These are phyloP conservation scores for Adansonia rubrostipa DNA, from an alignment of 441 rosid species.

Conservation along the genomic window DNA sequence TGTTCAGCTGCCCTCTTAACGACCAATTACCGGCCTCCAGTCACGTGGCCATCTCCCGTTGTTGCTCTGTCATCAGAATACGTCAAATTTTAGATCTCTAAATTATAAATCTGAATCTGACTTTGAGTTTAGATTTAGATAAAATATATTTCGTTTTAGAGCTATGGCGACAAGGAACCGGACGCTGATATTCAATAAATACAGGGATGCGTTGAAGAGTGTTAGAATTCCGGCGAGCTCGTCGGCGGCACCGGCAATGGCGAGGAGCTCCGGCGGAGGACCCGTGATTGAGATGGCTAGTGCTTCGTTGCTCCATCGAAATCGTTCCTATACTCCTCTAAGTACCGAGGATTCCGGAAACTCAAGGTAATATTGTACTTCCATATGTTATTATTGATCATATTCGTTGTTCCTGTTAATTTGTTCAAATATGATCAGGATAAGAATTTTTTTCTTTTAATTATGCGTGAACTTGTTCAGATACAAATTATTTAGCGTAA, in stretches of 20 bases:
- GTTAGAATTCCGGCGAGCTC: constrained; percentile 65
- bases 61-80: constrained; percentile 23
- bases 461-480: neutral
- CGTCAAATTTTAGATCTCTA: constrained; percentile 40
- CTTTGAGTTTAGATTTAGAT: constrained; percentile 23
- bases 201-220: constrained; percentile 88
- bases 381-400: neutral
- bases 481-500: neutral
- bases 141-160: constrained; percentile 20
- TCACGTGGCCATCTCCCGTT: constrained; percentile 30
- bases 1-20: constrained; percentile 10
- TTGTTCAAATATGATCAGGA: neutral
- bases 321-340: constrained; percentile 75
- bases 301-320: constrained; percentile 71
- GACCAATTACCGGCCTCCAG: constrained; percentile 30
- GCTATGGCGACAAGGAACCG: constrained; percentile 86
- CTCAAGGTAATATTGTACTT: constrained; percentile 56
- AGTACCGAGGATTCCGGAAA: constrained; percentile 87
- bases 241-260: constrained; percentile 36
- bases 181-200: constrained; percentile 67
- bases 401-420: neutral
- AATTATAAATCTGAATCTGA: constrained; percentile 31
- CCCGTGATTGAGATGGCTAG: constrained; percentile 91
- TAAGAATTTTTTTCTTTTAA: neutral
- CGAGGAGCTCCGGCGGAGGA: constrained; percentile 46